A percentile compares a stretch with the other conserved stretches of the same genome.
Conservation (phyloP, 1,284 basidiomycete genomes). For the Cystobasidium pallidum region DNA sequence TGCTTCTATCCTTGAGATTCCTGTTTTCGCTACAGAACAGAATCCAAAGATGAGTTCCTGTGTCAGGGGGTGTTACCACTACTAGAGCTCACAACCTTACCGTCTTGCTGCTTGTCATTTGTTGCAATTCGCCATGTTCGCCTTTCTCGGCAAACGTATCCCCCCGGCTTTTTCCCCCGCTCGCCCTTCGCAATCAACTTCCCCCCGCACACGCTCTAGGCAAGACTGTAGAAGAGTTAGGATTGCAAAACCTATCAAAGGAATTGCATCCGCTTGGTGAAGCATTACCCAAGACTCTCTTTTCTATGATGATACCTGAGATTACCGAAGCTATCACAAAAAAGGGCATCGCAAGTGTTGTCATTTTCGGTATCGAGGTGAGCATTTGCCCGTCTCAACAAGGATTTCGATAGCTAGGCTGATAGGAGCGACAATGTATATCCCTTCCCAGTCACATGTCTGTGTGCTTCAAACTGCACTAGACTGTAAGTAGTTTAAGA, state of each 20-base stretch:
- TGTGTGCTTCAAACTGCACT: constrained; percentile 66
- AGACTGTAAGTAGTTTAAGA: constrained; percentile 59
- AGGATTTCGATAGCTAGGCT: no score
- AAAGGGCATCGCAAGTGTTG: constrained; percentile 64
- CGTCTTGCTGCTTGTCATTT: background rate
- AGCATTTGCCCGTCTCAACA: background rate
- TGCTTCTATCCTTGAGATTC: constrained; percentile 62
- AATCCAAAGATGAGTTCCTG: constrained; percentile 63
- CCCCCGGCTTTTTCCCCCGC: background rate
- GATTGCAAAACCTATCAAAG: constrained; percentile 64
- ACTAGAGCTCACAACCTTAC: no score
- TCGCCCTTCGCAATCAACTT: no score
- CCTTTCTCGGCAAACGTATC: no score
- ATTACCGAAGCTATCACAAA: constrained; percentile 63
- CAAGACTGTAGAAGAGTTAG: constrained; percentile 68
- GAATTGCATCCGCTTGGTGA: constrained; percentile 60
- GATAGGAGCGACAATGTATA: no score
- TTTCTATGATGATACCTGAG: constrained; percentile 79
- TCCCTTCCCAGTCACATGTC: constrained; percentile 69
- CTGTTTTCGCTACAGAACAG: constrained; percentile 79
- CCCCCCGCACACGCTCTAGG: constrained; percentile 66
- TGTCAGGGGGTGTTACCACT: background rate
- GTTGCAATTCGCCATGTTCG: background rate
- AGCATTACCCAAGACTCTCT: constrained; percentile 59
- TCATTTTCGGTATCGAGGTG: constrained; percentile 85